Evolutionary conservation across 1,139 yeast species (phyloP), one percentile per base, ranked within the genome.

Genomic region (Torulaspora pretoriensis): DNA sequence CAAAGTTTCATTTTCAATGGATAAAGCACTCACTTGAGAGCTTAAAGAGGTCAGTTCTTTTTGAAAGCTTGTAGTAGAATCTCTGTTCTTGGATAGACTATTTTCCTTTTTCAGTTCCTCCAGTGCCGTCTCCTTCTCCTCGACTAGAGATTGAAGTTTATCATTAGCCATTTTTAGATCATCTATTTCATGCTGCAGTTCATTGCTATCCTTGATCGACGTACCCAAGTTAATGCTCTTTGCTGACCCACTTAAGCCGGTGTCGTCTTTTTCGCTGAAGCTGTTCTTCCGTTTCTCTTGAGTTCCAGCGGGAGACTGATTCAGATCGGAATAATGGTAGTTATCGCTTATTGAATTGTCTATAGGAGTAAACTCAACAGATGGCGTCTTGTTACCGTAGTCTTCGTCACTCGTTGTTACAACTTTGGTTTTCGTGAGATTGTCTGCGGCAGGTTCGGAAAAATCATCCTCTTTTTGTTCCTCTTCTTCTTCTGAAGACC

Each of bases 401-500:
- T 14, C 19, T 16, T 29, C 19, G 2, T 16, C 19, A 19, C 22
- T 29, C n/a, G 8, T 10, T 2, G 13, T 27, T 10, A 14, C 12
- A 3, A n/a, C 29, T 27, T 6, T n/a, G 13, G 17, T 25, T 35
- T 26, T 23, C 32, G 27, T 5, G 7, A 19, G 5, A 5, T 19
- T 34, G 28, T 33, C 16, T 2, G 35, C n/a, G 10, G 34, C 22
- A 4, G 16, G 17, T 17, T 10, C 23, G 9, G 25, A 30, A 2
- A 22, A 10, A 8, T 30, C 30, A 4, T 24, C 13, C 7, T 31
- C 35, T 4, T 3, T 17, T 16, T 56, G 63, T 3, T 64, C 73
- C 0, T 75, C 81, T 45, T 82, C 90, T 53, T 84, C 94, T 51
- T 83, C 94, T 48, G 86, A 81, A 4, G 90, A 82, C 90, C 95